These are phyloP conservation scores for Malus hybrid DNA, from an alignment of 331 rosid species.

Conservation along the genomic window DNA sequence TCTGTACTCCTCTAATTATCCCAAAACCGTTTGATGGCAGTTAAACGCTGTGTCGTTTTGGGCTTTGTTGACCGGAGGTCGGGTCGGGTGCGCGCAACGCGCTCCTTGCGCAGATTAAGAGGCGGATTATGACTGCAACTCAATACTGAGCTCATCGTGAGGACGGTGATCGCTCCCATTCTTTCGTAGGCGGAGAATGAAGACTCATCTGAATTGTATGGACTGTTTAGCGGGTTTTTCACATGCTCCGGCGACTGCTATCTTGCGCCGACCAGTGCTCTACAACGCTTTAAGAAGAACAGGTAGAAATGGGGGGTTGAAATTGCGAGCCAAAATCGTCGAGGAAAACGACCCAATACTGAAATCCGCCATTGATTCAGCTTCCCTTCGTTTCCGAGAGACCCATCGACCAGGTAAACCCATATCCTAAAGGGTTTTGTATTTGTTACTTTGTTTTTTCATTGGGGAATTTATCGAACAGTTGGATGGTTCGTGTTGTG, in stretches of 20 bases:
- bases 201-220: constrained; percentile 7
- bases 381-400: constrained; percentile 69
- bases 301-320: constrained; percentile 17
- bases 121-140: background rate
- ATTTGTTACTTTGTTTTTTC: background rate
- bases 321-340: constrained; percentile 40
- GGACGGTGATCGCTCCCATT: background rate
- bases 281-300: constrained; percentile 3
- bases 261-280: constrained; percentile 6
- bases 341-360: constrained; percentile 45
- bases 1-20: no score
- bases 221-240: constrained; percentile 24
- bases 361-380: constrained; percentile 40
- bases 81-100: background rate
- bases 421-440: background rate
- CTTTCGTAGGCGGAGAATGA: background rate
- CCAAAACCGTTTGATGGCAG: background rate
- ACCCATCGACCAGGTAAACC: constrained; percentile 50
- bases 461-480: constrained; percentile 35
- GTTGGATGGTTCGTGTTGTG: background rate
- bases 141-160: background rate
- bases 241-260: constrained; percentile 11
- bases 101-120: background rate
- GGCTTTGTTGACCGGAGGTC: background rate
- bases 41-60: background rate